Evolutionary conservation across 192 early-diverging fungal species (phyloP), one percentile per base, ranked within the genome.

Genomic region (Backusella parvicylindrica): DNA sequence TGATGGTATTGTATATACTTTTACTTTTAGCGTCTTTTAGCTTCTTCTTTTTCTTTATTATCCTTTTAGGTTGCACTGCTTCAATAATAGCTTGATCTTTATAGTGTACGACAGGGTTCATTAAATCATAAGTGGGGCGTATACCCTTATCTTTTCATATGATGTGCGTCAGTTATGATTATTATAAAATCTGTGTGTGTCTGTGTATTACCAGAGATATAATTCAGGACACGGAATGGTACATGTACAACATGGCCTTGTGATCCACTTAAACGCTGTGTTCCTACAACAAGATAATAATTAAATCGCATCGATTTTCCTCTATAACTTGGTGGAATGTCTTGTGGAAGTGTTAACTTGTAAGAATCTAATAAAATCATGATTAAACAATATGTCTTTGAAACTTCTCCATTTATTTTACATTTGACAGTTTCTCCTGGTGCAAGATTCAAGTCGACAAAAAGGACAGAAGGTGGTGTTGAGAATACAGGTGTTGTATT

Each of bases 391-490:
- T 40, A 12, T 26, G 8, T 16, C 3, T 26, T 11, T 64, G 5
- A 18, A 12, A 31, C 13, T 32, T 66, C 13, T 66, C 1, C 12
- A n/a, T 37, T 15, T n/a, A 6, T 74, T 81, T 73, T 86, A 95
- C 92, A 94, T 72, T 90, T 87, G 64, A 84, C 84, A 26, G 84
- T 85, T 80, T 95, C 92, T 18, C 92, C 93, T 11, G 91, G 88
- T 41, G 75, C 81, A 31, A 95, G 78, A 37, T 87, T 74, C 67
- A 93, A 68, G 76, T 95, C 89, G 13, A 85, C 85, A 81, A 94
- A 95, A 13, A 95, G 77, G 30, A 95, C 92, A 12, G 92, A 89
- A 23, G 94, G 92, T 41, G 92, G 91, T 1, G 93, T 94, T 43
- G 89, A 90, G 64, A 89, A 91, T 6, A 95, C 82, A 3, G 93